phyloP scores from a whole-genome alignment of 148 eudicot species.

The Selenicereus undatus region DNA sequence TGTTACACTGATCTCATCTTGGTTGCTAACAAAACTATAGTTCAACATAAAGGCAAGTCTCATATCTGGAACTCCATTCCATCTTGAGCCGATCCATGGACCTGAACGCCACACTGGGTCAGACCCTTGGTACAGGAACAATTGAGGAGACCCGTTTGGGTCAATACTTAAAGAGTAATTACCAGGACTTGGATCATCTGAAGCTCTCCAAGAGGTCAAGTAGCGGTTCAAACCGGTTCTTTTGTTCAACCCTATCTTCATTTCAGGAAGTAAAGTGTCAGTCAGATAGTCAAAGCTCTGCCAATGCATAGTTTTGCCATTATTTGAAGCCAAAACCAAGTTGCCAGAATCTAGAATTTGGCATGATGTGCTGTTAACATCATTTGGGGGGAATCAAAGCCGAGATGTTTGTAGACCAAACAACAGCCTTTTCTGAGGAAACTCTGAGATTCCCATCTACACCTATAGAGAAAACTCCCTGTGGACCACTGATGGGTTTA shows the following conservation, averaged over 20 bases:
- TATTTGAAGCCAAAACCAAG: slow-evolving; percentile 28
- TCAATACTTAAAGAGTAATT: slow-evolving; percentile 32
- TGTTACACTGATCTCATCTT: slow-evolving; percentile 31
- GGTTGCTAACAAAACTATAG: slow-evolving; percentile 24
- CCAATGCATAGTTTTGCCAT: slow-evolving; percentile 30
- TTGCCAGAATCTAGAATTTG: slow-evolving; percentile 40
- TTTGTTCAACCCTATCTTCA: slow-evolving; percentile 42
- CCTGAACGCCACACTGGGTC: slow-evolving; percentile 39
- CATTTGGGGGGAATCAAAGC: background rate
- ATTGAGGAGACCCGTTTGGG: slow-evolving; percentile 39
- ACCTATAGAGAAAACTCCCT: slow-evolving; percentile 25
- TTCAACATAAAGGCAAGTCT: slow-evolving; percentile 26
- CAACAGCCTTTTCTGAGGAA: slow-evolving; percentile 7
- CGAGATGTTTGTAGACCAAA: slow-evolving; percentile 38
- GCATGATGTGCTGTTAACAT: slow-evolving; percentile 20
- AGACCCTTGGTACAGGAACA: slow-evolving; percentile 36
- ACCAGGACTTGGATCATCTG: slow-evolving; percentile 42
- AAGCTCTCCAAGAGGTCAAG: slow-evolving; percentile 47
- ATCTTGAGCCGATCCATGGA: slow-evolving; percentile 45
- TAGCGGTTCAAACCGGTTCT: slow-evolving; percentile 32
- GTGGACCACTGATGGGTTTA: slow-evolving; percentile 27
- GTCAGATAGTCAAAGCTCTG: slow-evolving; percentile 54
- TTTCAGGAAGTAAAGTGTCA: slow-evolving; percentile 37
- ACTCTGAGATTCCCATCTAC: slow-evolving; percentile 28
- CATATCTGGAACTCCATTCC: slow-evolving; percentile 51